These are phyloP conservation scores for Eimeria falciformis DNA, from an alignment of 169 alveolate species.

Conservation along the genomic window DNA sequence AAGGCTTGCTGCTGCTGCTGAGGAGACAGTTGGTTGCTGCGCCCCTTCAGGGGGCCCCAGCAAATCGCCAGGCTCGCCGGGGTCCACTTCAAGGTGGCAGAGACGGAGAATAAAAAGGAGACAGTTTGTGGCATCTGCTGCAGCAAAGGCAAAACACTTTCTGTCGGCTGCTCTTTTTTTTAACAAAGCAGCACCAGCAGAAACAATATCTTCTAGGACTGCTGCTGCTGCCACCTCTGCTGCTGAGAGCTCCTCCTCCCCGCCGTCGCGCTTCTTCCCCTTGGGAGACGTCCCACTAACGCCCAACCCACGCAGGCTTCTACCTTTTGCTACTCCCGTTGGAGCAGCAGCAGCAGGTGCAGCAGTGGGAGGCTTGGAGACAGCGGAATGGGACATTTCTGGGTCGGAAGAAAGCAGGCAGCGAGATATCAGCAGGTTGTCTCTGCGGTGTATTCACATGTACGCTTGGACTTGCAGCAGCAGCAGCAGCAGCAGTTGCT, in stretches of 20 bases:
- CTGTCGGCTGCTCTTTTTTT: constrained; percentile 38
- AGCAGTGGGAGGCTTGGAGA: too few species aligned
- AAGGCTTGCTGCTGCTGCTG: too few species aligned
- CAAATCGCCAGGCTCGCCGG: constrained; percentile 1
- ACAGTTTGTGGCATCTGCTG: neutral
- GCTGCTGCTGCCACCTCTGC: constrained; percentile 54
- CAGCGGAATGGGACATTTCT: too few species aligned
- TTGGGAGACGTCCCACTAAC: neutral
- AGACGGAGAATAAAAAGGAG: neutral
- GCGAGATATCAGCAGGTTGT: too few species aligned
- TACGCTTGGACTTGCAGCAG: too few species aligned
- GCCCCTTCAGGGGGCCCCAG: neutral
- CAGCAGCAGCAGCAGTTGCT: too few species aligned
- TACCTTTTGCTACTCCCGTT: constrained; percentile 3
- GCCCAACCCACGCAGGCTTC: constrained; percentile 53
- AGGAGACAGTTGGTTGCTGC: too few species aligned
- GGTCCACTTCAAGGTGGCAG: neutral
- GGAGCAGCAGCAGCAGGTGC: neutral
- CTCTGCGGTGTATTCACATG: too few species aligned
- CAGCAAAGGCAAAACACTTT: constrained; percentile 20
- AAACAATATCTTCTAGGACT: neutral
- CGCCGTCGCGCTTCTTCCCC: constrained; percentile 6
- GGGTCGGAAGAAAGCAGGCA: too few species aligned
- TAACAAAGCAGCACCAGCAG: constrained; percentile 34
- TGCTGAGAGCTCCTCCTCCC: neutral